Percentiles rank a stretch among this genome's conserved stretches.
These are phyloP conservation scores for Symbiotaphrina buchneri DNA, from an alignment of 495 filamentous ascomycete species.

Conservation along the genomic window DNA sequence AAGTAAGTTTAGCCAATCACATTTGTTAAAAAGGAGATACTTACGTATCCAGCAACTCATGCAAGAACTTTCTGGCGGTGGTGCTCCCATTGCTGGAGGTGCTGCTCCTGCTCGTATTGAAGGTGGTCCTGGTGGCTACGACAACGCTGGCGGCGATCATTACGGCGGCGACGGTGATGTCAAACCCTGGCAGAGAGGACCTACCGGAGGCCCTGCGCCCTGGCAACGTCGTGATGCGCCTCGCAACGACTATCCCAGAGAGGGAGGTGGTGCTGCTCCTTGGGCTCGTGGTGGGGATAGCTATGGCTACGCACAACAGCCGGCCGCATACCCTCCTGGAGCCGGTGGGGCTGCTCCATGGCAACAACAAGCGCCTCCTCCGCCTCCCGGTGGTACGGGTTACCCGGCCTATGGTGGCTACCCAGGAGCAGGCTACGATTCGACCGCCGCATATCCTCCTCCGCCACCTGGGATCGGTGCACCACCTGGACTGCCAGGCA, in stretches of 20 bases:
- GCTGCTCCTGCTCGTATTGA: conserved; percentile 66
- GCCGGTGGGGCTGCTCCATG: conserved; percentile 41
- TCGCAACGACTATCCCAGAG: conserved; percentile 24
- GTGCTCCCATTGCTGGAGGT: conserved; percentile 32
- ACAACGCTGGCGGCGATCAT: conserved; percentile 15
- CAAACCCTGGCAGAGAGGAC: conserved; percentile 85
- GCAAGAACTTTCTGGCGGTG: conserved; percentile 78
- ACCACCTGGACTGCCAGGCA: conserved; percentile 32
- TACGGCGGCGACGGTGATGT: conserved; percentile 27
- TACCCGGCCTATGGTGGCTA: conserved; percentile 26
- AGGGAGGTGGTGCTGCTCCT: conserved; percentile 24
- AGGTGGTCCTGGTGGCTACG: conserved; percentile 26
- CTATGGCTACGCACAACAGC: conserved; percentile 20
- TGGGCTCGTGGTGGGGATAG: conserved; percentile 26
- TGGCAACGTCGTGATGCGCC: conserved; percentile 25
- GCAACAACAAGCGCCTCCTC: conserved; percentile 37
- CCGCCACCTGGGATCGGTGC: conserved; percentile 25
- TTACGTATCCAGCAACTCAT: conserved; percentile 62
- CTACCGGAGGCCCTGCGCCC: conserved; percentile 71
- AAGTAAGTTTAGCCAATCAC: conserved; percentile 35
- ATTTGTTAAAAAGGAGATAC: conserved; percentile 5
- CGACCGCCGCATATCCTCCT: conserved; percentile 7
- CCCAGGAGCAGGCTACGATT: conserved; percentile 16
- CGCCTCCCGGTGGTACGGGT: conserved; percentile 19
- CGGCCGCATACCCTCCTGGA: conserved; percentile 12